Base-by-base conservation (phyloP, 1,284 basidiomycete species). In the Crepidotus sp. region DNA sequence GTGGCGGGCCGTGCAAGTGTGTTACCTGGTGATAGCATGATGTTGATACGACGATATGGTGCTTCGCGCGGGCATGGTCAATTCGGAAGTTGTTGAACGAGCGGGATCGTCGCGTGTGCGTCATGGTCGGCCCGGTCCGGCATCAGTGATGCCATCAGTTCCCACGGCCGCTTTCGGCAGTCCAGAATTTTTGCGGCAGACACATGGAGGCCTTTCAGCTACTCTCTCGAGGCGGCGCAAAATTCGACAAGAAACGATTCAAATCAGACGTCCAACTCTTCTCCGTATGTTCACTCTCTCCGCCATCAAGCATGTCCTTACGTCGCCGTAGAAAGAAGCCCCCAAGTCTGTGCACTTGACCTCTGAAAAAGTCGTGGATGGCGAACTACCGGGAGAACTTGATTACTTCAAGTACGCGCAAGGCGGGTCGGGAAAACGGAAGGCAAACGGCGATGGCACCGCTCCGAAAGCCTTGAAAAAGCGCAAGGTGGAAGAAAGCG, bases 361-460 rank as follows among this genome's bases (percentile, higher is more conserved):
- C 31, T 41, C 52, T 29, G 36, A 33, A 17, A 54, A 36, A 18
- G 52, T 57, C 47, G 46, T 49, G 1, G 54, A 57, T 18, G 71
- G 64, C 19, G 73, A 73, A 53, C 73, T 94, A 14, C 92, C 92
- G 0, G 56, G 70, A 2, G 85, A 86, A 51, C 71, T 95, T 3
- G 87, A 96, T 61, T 93, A 93, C 62, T 95, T 94, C 67, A 89
- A 85, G 53, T 89, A 89, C 54, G 79, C 82, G 0, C 69, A 77
- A 51, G 71, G 68, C 33, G 69, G 65, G n/a, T 56, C 61, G 18
- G 61, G 56, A 30, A 83, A 84, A 52, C 67, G 72, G 35, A 77
- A 74, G 53, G 50, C 55, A 9, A 50, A 36, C 4, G 51, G 45
- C 2, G 29, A 46, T 19, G 45, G 22, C 21, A 18, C 34, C 29